Evolutionary conservation across 140 eudicot genomes (phyloP), one percentile per base, ranked within the genome.

Genomic region (Stevia rebaudiana): DNA sequence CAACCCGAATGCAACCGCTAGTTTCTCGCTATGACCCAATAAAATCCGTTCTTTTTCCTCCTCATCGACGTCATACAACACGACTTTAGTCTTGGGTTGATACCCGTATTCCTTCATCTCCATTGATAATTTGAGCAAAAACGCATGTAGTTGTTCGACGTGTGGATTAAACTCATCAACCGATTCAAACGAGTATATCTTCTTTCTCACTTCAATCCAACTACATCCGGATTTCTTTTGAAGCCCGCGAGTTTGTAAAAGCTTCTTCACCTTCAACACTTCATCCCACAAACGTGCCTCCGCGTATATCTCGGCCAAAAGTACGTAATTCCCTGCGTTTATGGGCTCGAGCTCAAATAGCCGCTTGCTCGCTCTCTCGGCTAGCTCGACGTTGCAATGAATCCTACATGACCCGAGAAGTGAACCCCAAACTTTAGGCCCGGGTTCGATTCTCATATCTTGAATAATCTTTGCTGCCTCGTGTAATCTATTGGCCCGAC

Each of bases 331-430:
- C 44, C 98, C 96, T 0, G 89, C 94, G 33, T 91, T 91, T 51
- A 69, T 65, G 28, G 96, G 96, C 39, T 91, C 98, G 9, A 84
- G 91, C 75, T 85, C 83, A 56, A 91, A 91, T 44, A 91, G 92
- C 51, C 73, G 62, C 68, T 61, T 72, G 76, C 98, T 82, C 43
- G 98, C 98, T 67, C 87, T 79, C 68, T 88, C 94, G 4, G 89
- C 98, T 24, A 91, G 83, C 57, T 79, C 77, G 4, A 91, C 81
- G 54, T 91, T 85, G 73, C 95, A 69, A 65, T 91, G 96, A 24
- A 91, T 91, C 80, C 89, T 79, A 70, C 98, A 91, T 23, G 98
- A 76, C 43, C 98, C 98, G 8, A 91, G 89, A 65, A 91, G 89
- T 35, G 98, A 65, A 51, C 96, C 98, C 98, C 98, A 91, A 9